Base-by-base conservation (phyloP, 2,329 filamentous ascomycete species). In the Cercospora brassicicola region DNA sequence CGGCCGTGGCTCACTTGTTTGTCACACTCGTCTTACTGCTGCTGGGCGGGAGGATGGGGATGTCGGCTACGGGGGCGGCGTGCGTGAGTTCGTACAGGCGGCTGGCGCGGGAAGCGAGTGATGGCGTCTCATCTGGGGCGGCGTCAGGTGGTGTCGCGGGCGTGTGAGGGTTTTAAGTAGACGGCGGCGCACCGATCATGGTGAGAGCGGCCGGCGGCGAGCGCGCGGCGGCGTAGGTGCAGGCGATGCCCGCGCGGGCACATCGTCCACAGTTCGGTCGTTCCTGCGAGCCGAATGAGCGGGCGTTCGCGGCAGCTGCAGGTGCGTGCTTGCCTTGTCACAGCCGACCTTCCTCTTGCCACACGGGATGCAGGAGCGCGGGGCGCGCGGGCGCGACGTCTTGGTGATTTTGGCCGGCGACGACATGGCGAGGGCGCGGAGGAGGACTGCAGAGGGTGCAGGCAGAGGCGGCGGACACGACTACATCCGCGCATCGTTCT, bases 221-320 rank as follows among this genome's bases (percentile, higher is more conserved):
- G 30, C 62, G 66, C n/a, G 26, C 53, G 51, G 59, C 65, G 33
- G 64, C 67, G 62, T 73, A 73, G 18, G 63, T 48, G 66, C 71
- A 73, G 23, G 64, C 48, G 28, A 67, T 67, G 53, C 67, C 68
- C 31, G 67, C 66, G 20, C 68, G 67, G 26, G 57, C 69, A 61
- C 71, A 73, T 69, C 71, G 66, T 28, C 68, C 67, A 67, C 71
- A 73, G 23, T 60, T 62, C 26, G 71, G 71, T 59, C 71, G 64
- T 36, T 59, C 59, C 69, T 71, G 59, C 28, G 23, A 42, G 51
- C 33, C 59, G 23, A n/a, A 31, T 62, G 48, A 33, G 60, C 59
- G 56, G 59, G 45, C 28, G n/a, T 33, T 20, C 30, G 8, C 18
- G 62, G 51, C 28, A 30, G 13, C 26, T 18, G 33, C 33, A 42